phyloP scores from a whole-genome alignment of 2,329 filamentous ascomycete species.

The Microdochium paspali region DNA sequence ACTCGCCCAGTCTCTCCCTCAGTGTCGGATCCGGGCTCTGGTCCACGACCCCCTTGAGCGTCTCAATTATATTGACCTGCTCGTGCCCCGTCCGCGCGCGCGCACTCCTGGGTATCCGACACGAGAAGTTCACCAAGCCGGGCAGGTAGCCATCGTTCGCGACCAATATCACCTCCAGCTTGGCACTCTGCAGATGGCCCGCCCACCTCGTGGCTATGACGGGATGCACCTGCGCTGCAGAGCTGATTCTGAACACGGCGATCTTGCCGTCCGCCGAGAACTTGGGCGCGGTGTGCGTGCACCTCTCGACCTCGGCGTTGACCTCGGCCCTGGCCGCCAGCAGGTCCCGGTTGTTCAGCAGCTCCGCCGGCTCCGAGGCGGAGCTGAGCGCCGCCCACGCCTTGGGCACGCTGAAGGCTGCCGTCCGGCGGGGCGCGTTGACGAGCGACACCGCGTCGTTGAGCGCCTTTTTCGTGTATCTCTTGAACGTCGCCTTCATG shows the following conservation, averaged over 20 bases:
- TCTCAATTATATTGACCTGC: conserved; percentile 54
- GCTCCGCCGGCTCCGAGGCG: conserved; percentile 37
- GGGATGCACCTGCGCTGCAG: conserved; percentile 53
- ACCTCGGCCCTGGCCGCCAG: conserved; percentile 48
- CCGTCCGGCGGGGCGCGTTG: conserved; percentile 55
- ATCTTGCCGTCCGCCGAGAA: conserved; percentile 54
- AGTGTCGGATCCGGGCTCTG: conserved; percentile 25
- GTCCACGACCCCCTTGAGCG: conserved; percentile 40
- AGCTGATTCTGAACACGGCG: conserved; percentile 53
- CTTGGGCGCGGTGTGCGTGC: conserved; percentile 51
- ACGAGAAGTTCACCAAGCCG: conserved; percentile 58
- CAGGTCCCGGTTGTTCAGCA: conserved; percentile 39
- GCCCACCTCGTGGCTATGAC: conserved; percentile 61
- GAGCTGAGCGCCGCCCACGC: conserved; percentile 50
- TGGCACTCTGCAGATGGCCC: conserved; percentile 45
- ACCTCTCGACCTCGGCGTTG: conserved; percentile 49
- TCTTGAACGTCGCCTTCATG: conserved; percentile 51
- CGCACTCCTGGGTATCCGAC: conserved; percentile 49
- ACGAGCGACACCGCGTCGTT: conserved; percentile 55
- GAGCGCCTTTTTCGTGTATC: conserved; percentile 49
- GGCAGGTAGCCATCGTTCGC: conserved; percentile 58
- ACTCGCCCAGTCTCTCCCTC: conserved; percentile 44
- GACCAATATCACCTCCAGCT: conserved; percentile 54
- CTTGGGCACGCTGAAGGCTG: conserved; percentile 46
- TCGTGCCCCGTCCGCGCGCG: conserved; percentile 34